Percentiles rank a stretch among this genome's conserved stretches.
Conservation (phyloP, 345 rosid genomes). For the Tarenaya hassleriana region DNA sequence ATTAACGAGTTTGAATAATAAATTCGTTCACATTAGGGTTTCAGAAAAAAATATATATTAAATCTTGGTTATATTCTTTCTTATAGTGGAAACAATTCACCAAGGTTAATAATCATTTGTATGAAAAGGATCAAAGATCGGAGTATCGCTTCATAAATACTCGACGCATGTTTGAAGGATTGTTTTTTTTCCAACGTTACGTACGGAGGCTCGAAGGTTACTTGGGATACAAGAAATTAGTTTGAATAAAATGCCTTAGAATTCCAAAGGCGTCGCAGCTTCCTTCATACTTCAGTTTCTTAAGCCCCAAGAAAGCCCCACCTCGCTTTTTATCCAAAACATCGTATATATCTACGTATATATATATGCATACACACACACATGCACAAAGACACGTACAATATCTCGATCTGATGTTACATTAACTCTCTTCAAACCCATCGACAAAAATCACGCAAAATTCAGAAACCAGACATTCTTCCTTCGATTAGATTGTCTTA, state of each 20-base stretch:
- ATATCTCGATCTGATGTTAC: constrained; percentile 6
- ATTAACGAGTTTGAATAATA: too few species aligned
- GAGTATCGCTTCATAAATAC: constrained; percentile 26
- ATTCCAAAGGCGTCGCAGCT: constrained; percentile 25
- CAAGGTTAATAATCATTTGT: background rate
- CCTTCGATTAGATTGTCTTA: background rate
- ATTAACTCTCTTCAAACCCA: background rate
- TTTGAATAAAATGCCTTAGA: constrained; percentile 17
- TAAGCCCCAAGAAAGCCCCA: constrained; percentile 5
- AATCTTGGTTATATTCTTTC: too few species aligned
- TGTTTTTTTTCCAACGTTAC: constrained; percentile 23
- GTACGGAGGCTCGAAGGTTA: constrained; percentile 21
- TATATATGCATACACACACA: constrained; percentile 12
- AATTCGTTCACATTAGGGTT: too few species aligned
- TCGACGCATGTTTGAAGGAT: constrained; percentile 11
- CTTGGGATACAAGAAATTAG: constrained; percentile 21
- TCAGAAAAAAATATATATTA: too few species aligned
- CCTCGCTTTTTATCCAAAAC: constrained; percentile 23
- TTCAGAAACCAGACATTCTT: background rate
- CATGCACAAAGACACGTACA: constrained; percentile 11
- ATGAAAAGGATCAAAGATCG: constrained; percentile 16
- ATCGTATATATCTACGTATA: background rate
- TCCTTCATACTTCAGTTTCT: constrained; percentile 26
- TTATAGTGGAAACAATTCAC: too few species aligned
- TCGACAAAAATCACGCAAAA: background rate